Conservation (phyloP, 768 basidiomycete genomes). For the Amyloporia xantha region DNA sequence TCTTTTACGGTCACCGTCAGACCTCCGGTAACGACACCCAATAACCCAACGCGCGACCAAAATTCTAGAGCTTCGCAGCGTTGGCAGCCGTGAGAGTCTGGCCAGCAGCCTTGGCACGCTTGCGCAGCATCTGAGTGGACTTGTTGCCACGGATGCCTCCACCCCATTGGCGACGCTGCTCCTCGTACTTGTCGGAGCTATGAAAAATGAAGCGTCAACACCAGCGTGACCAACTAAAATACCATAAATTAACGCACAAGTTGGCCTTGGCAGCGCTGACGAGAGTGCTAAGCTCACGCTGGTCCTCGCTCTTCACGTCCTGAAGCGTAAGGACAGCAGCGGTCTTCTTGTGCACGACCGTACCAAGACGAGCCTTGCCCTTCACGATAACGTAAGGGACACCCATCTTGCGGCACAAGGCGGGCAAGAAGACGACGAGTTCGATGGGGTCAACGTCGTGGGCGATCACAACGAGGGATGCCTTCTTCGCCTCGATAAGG, state of each 20-base stretch:
- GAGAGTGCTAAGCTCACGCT: constrained; percentile 87
- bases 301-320: constrained; percentile 93
- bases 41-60: not conserved
- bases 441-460: constrained; percentile 99
- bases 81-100: constrained; percentile 49
- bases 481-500: constrained; percentile 96
- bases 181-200: constrained; percentile 91
- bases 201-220: not conserved
- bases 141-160: constrained; percentile 95
- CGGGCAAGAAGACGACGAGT: constrained; percentile 96
- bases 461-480: constrained; percentile 89
- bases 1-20: not conserved
- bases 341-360: constrained; percentile 98
- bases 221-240: not conserved
- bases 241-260: constrained; percentile 56
- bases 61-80: constrained; percentile 54
- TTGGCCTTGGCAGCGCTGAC: constrained; percentile 94
- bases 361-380: constrained; percentile 96
- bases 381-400: constrained; percentile 98
- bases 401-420: constrained; percentile 99
- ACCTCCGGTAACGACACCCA: not conserved
- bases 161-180: constrained; percentile 88
- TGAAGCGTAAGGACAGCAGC: constrained; percentile 86
- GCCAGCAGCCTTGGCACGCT: constrained; percentile 89
- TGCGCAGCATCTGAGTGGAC: constrained; percentile 87